Conservation (phyloP, 2,329 filamentous ascomycete species). For the Pseudocercospora vitis region DNA sequence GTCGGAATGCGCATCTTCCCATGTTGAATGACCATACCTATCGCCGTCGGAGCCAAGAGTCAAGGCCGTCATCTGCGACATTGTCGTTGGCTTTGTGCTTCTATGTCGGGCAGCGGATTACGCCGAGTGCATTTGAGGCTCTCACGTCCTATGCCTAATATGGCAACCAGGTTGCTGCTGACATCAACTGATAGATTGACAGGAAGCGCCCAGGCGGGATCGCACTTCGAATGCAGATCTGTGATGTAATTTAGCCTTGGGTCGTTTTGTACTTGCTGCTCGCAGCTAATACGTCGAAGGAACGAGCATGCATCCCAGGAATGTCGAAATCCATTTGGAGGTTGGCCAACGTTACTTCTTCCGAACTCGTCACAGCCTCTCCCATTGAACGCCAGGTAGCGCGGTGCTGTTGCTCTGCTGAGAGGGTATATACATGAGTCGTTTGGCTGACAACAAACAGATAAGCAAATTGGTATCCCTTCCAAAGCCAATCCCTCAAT, state of each 20-base stretch:
- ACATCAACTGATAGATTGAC: too few species aligned
- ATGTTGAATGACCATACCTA: neutral
- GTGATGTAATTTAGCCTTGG: too few species aligned
- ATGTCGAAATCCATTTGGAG: too few species aligned
- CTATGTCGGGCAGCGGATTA: neutral
- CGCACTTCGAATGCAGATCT: too few species aligned
- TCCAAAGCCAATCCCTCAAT: neutral
- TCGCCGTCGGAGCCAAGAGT: too few species aligned
- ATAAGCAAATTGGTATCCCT: slow-evolving; percentile 5
- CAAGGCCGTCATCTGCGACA: neutral
- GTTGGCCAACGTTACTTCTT: too few species aligned
- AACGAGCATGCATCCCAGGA: too few species aligned
- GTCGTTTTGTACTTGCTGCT: too few species aligned
- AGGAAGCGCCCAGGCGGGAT: too few species aligned
- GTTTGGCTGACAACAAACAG: neutral
- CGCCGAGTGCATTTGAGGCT: neutral
- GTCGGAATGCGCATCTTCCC: neutral
- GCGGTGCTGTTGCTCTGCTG: slow-evolving; percentile 5
- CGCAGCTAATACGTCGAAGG: too few species aligned
- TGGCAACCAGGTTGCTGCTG: neutral
- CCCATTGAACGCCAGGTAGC: neutral
- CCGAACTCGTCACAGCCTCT: too few species aligned
- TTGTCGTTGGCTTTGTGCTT: neutral
- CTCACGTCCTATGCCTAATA: neutral
- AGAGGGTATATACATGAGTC: slow-evolving; percentile 4